phyloP scores from a whole-genome alignment of 2,329 filamentous ascomycete genomes.

The Aureobasidium sp. region DNA sequence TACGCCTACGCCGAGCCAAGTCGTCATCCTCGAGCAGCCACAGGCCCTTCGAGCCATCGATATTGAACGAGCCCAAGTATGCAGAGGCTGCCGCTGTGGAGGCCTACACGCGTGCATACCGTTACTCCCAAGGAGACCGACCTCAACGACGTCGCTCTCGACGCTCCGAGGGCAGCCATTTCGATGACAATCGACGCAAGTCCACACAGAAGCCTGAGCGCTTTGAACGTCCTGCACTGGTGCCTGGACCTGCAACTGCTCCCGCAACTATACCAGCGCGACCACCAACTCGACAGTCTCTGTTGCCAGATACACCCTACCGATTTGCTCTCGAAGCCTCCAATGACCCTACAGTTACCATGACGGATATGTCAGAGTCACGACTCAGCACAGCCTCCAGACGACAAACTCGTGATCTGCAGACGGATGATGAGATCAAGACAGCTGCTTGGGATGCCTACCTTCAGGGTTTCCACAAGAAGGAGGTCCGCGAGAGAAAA shows the following conservation, averaged over 20 bases:
- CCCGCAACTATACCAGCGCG: neutral
- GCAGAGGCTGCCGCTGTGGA: constrained; percentile 55
- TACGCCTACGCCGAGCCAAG: constrained; percentile 26
- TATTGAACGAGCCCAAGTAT: constrained; percentile 40
- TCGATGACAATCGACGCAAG: constrained; percentile 21
- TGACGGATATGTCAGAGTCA: neutral
- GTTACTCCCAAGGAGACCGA: neutral
- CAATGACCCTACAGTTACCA: neutral
- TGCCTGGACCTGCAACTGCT: neutral
- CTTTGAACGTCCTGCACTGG: neutral
- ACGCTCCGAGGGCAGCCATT: constrained; percentile 27
- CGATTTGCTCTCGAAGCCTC: neutral
- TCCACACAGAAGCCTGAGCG: neutral
- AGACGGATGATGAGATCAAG: constrained; percentile 22
- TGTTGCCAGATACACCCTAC: constrained; percentile 1
- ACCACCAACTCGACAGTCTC: neutral
- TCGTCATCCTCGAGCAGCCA: constrained; percentile 26
- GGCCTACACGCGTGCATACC: constrained; percentile 49
- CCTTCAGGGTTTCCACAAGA: constrained; percentile 34
- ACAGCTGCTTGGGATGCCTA: constrained; percentile 31
- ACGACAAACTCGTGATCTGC: constrained; percentile 19
- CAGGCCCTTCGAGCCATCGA: constrained; percentile 39
- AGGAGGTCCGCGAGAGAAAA: constrained; percentile 33
- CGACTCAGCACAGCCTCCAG: neutral
- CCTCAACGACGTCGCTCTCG: constrained; percentile 14